A percentile compares a stretch with the other conserved stretches of the same genome.
phyloP scores from a whole-genome alignment of 306 rosid genomes.

The Lathyrus aphaca region DNA sequence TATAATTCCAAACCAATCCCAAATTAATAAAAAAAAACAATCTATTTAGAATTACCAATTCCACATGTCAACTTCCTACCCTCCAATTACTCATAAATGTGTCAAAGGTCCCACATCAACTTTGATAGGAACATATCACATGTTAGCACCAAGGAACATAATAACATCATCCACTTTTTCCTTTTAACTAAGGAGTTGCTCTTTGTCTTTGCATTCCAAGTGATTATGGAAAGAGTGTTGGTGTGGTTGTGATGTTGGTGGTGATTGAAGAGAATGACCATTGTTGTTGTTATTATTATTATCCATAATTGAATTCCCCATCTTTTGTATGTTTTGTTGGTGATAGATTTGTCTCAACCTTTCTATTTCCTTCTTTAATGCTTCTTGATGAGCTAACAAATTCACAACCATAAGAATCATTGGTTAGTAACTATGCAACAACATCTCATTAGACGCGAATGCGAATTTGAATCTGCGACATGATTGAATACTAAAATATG shows the following conservation, averaged over 20 bases:
- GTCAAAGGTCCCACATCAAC: slow-evolving; percentile 49
- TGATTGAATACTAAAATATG: not conserved
- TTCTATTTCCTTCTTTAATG: slow-evolving; percentile 89
- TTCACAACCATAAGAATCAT: not conserved
- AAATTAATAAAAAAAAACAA: slow-evolving; percentile 23
- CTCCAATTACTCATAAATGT: slow-evolving; percentile 40
- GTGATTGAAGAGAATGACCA: slow-evolving; percentile 28
- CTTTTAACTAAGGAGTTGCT: slow-evolving; percentile 51
- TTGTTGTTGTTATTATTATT: slow-evolving; percentile 35
- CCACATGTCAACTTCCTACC: slow-evolving; percentile 52
- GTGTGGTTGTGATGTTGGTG: slow-evolving; percentile 41
- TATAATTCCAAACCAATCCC: slow-evolving; percentile 48
- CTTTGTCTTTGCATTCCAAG: slow-evolving; percentile 44
- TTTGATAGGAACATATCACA: slow-evolving; percentile 61
- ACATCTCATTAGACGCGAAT: too few relatives aligned
- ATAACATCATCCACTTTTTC: slow-evolving; percentile 11
- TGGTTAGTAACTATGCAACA: too few relatives aligned
- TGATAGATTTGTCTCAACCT: slow-evolving; percentile 85
- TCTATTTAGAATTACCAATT: slow-evolving; percentile 36
- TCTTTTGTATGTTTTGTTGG: slow-evolving; percentile 73
- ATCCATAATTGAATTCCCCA: slow-evolving; percentile 37
- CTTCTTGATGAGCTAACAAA: slow-evolving; percentile 87
- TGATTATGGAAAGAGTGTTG: slow-evolving; percentile 32
- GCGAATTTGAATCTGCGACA: too few relatives aligned
- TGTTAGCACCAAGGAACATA: slow-evolving; percentile 45